These are phyloP conservation scores for Arthrobotrys musiformis DNA, from an alignment of 2,329 filamentous ascomycete species.

Conservation along the genomic window DNA sequence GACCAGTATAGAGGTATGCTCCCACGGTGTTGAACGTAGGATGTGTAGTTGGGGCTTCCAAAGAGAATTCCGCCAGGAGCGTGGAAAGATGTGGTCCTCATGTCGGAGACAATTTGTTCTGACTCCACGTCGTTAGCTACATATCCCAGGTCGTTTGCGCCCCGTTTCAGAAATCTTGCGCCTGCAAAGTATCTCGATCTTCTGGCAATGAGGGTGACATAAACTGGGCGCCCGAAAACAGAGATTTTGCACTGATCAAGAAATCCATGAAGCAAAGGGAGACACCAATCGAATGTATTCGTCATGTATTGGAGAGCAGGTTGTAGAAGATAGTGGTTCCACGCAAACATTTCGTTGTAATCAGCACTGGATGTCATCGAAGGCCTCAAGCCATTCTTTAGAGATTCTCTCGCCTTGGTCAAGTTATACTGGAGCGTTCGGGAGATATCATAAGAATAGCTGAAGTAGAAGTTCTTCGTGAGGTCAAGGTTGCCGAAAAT, in stretches of 20 bases:
- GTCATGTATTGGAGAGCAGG: slow-evolving; percentile 77
- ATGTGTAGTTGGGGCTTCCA: slow-evolving; percentile 90
- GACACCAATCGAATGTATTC: slow-evolving; percentile 92
- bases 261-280: slow-evolving; percentile 94
- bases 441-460: slow-evolving; percentile 97
- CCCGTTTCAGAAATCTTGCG: slow-evolving; percentile 91
- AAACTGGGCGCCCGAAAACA: slow-evolving; percentile 87
- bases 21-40: slow-evolving; percentile 94
- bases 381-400: slow-evolving; percentile 73
- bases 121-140: slow-evolving; percentile 95
- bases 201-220: slow-evolving; percentile 92
- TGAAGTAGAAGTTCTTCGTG: slow-evolving; percentile 94
- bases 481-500: slow-evolving; percentile 93
- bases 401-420: slow-evolving; percentile 76
- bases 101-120: slow-evolving; percentile 96
- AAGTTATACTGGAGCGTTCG: slow-evolving; percentile 93
- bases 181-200: slow-evolving; percentile 94
- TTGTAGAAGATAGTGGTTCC: slow-evolving; percentile 89
- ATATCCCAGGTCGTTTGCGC: slow-evolving; percentile 79
- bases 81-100: slow-evolving; percentile 93
- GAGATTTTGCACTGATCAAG: slow-evolving; percentile 87
- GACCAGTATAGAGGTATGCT: slow-evolving; percentile 98
- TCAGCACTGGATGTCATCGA: slow-evolving; percentile 68
- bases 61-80: slow-evolving; percentile 85
- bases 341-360: slow-evolving; percentile 96